These are phyloP conservation scores for Populus hybrid DNA, from an alignment of 441 rosid genomes.

Conservation along the genomic window DNA sequence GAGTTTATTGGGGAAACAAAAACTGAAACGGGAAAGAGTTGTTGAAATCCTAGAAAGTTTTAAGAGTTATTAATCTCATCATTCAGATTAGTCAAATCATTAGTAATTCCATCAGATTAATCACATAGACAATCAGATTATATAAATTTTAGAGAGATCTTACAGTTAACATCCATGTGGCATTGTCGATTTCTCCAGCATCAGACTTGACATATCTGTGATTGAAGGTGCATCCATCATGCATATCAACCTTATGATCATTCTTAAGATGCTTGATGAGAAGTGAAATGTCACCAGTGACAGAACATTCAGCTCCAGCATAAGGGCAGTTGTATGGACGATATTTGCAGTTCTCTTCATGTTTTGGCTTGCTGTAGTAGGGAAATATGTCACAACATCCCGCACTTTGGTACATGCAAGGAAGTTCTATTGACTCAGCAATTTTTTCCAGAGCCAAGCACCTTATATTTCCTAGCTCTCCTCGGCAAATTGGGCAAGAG, in stretches of 20 bases:
- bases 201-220: constrained; percentile 74
- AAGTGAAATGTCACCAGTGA: constrained; percentile 59
- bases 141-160: constrained; percentile 4
- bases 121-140: not conserved
- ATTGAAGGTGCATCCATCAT: constrained; percentile 66
- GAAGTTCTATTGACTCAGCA: constrained; percentile 69
- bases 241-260: constrained; percentile 79
- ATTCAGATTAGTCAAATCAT: not conserved
- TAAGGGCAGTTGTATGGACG: constrained; percentile 71
- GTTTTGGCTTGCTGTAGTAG: constrained; percentile 70
- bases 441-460: constrained; percentile 78
- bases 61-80: not conserved
- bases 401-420: constrained; percentile 58
- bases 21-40: not conserved
- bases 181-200: constrained; percentile 72
- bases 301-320: constrained; percentile 69
- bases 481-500: constrained; percentile 73
- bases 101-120: not conserved
- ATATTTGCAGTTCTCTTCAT: constrained; percentile 50
- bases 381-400: constrained; percentile 66
- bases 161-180: constrained; percentile 85
- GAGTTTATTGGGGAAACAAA: not conserved
- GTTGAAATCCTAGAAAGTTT: not conserved
- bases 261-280: constrained; percentile 63
- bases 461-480: constrained; percentile 72